Base-by-base conservation (phyloP, 345 rosid species). In the Microthlaspi erraticum region DNA sequence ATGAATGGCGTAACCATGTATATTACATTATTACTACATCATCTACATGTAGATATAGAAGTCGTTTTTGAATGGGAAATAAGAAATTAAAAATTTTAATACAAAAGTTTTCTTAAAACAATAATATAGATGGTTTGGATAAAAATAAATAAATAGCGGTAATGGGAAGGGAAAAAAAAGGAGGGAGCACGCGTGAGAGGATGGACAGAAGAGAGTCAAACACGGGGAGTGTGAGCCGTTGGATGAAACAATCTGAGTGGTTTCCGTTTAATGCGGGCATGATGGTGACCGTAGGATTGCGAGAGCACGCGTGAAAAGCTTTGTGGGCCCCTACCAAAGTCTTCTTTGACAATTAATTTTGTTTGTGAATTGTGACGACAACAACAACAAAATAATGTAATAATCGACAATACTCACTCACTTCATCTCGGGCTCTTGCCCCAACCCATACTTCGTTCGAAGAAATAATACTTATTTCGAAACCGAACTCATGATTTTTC, bases 141-240 rank as follows among this genome's bases (percentile, higher is more conserved):
- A 33, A 56, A 64, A 57, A 48, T n/a, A 39, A 37, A 37, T 3
- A 12, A 74, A 66, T 39, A 66, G 61, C 23, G 61, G 54, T 17
- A 68, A 57, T 36, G 32, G 36, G 1, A 16, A 10, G 9, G 1
- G 19, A 50, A 20, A 59, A 10, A 54, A 7, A n/a, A 10, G 5
- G 32, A 43, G 71, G 65, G 61, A 76, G 76, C 75, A 76, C 75
- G 72, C 66, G 89, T 78, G 86, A 70, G 12, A 20, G 50, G 63
- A 51, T 32, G 57, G 78, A 79, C 81, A 77, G 62, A 66, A 59
- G 41, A 63, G 81, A 80, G 87, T 74, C 80, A 81, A 82, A 82
- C 33, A 74, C 54, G 75, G 83, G 57, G 44, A 81, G 36, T 77
- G 65, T 59, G 67, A 60, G 73, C 73, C 80, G 76, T 77, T 37